Evolutionary conservation across 139 green algal species (phyloP).

Genomic region (Chlorella sp.): DNA sequence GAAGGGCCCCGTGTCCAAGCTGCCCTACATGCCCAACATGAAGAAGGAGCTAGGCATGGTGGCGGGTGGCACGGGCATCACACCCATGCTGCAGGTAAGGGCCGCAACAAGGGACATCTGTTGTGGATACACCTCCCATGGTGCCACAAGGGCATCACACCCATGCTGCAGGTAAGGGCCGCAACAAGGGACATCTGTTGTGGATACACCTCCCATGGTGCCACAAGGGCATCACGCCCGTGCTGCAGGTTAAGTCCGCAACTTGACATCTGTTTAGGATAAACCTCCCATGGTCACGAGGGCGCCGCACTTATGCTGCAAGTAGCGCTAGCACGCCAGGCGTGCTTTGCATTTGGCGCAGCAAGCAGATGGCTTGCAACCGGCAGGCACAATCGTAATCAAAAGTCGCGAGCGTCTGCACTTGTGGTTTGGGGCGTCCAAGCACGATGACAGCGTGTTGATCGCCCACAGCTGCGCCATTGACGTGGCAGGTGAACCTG

Average conservation of each 20-base stretch:
- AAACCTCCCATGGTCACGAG: too few species aligned
- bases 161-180: slow-evolving; percentile 33
- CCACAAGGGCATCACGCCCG: slow-evolving; percentile 25
- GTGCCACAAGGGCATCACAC: slow-evolving; percentile 58
- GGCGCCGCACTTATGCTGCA: too few species aligned
- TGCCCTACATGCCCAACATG: slow-evolving; percentile 59
- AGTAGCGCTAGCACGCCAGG: too few species aligned
- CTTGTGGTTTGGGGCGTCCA: too few species aligned
- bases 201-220: not conserved
- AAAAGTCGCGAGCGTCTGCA: too few species aligned
- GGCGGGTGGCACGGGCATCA: slow-evolving; percentile 58
- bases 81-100: slow-evolving; percentile 44
- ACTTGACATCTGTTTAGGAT: too few species aligned
- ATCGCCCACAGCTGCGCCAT: too few species aligned
- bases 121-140: slow-evolving; percentile 7
- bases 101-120: not conserved
- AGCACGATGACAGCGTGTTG: too few species aligned
- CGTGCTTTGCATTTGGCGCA: too few species aligned
- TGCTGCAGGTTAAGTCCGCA: slow-evolving; percentile 12
- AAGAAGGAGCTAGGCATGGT: slow-evolving; percentile 72
- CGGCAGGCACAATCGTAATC: too few species aligned
- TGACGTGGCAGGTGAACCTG: too few species aligned
- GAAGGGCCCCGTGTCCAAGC: slow-evolving; percentile 64
- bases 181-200: not conserved
- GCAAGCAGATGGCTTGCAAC: too few species aligned